These are phyloP conservation scores for Ophiocordyceps australis DNA, from an alignment of 2,329 filamentous ascomycete genomes.

Conservation along the genomic window DNA sequence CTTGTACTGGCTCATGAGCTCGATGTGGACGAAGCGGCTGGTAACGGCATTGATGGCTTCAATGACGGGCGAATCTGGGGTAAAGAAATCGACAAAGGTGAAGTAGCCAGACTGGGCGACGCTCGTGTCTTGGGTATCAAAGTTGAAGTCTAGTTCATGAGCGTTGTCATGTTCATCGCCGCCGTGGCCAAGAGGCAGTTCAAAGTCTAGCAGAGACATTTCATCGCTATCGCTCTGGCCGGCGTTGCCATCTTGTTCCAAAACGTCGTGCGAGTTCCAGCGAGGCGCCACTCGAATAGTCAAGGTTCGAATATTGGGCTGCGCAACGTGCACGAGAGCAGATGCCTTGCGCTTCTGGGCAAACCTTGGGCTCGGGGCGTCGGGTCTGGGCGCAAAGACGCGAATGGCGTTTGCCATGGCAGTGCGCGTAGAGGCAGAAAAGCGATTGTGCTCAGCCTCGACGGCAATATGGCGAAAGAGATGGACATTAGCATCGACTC, in stretches of 20 bases:
- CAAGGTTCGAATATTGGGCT: slow-evolving; percentile 18
- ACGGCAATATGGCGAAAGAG: slow-evolving; percentile 22
- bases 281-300: slow-evolving; percentile 20
- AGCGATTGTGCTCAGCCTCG: slow-evolving; percentile 22
- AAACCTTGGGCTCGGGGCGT: neutral
- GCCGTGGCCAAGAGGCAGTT: too few relatives aligned
- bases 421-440: slow-evolving; percentile 5
- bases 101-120: slow-evolving; percentile 4
- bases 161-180: too few relatives aligned
- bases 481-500: slow-evolving; percentile 15
- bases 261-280: slow-evolving; percentile 2
- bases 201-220: too few relatives aligned
- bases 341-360: too few relatives aligned
- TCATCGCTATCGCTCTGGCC: slow-evolving; percentile 1
- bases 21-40: slow-evolving; percentile 16
- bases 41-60: slow-evolving; percentile 12
- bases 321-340: neutral
- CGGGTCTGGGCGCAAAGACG: slow-evolving; percentile 11
- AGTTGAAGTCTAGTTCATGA: too few relatives aligned
- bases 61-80: slow-evolving; percentile 8
- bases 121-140: too few relatives aligned
- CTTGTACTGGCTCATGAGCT: slow-evolving; percentile 10
- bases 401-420: slow-evolving; percentile 17
- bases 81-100: slow-evolving; percentile 19
- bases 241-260: neutral